phyloP scores from a whole-genome alignment of 306 rosid species.

The Dalbergia cochinchinensis region DNA sequence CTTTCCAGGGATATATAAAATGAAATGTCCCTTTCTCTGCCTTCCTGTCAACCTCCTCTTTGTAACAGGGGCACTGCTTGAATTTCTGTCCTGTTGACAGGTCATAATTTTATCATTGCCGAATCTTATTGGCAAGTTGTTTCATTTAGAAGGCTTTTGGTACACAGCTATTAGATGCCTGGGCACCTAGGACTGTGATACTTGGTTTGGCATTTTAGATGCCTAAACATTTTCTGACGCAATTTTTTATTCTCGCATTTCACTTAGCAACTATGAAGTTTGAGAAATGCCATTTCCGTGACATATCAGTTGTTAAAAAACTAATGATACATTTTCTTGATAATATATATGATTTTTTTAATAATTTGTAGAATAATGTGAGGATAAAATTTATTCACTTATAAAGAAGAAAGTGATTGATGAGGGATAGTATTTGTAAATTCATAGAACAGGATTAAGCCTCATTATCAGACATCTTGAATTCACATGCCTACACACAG shows the following conservation, averaged over 20 bases:
- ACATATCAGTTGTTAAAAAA: neutral
- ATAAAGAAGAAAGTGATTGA: neutral
- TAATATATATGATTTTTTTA: neutral
- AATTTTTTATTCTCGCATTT: conserved; percentile 11
- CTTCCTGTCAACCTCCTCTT: neutral
- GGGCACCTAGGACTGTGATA: neutral
- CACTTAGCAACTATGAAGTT: neutral
- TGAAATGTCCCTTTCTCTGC: conserved; percentile 24
- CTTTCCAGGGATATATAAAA: neutral
- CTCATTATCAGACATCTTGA: too few species aligned
- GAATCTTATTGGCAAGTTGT: conserved; percentile 4
- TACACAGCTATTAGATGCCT: conserved; percentile 19
- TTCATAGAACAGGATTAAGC: neutral
- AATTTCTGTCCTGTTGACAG: neutral
- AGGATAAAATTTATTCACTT: neutral
- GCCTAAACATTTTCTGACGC: neutral
- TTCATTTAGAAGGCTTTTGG: conserved; percentile 3
- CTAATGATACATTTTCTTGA: neutral
- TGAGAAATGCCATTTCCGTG: neutral
- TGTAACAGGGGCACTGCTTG: neutral
- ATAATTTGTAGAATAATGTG: neutral
- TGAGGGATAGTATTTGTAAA: neutral
- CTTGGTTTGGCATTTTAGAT: conserved; percentile 23
- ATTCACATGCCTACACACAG: too few species aligned
- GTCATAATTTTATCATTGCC: neutral